Percentiles rank a stretch among this genome's conserved stretches.
phyloP scores from a whole-genome alignment of 1,284 basidiomycete genomes.

The Moniliella sp. region DNA sequence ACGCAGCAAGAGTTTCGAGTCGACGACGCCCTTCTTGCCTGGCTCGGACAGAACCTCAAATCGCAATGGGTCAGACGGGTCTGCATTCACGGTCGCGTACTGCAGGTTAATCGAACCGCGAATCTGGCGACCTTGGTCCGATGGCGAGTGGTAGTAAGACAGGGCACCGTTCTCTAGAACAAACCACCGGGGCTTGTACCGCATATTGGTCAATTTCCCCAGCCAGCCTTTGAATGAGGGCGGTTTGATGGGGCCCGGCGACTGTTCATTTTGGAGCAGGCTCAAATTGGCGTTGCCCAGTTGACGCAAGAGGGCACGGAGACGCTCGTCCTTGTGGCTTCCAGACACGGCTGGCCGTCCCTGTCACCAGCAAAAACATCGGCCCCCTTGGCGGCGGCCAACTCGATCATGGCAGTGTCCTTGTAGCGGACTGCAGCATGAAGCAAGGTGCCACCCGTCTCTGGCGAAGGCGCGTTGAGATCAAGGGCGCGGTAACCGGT shows the following conservation, averaged over 20 bases:
- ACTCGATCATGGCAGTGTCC: slow-evolving; percentile 59
- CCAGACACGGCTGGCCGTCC: slow-evolving; percentile 52
- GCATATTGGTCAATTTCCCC: slow-evolving; percentile 74
- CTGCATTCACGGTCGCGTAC: slow-evolving; percentile 41
- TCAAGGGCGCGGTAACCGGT: slow-evolving; percentile 17
- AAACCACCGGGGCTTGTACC: slow-evolving; percentile 82
- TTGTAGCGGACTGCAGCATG: slow-evolving; percentile 69
- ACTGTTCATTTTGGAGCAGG: slow-evolving; percentile 36
- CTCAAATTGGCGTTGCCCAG: slow-evolving; percentile 33
- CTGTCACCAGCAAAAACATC: slow-evolving; percentile 73
- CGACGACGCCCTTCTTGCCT: slow-evolving; percentile 34
- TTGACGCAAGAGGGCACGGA: slow-evolving; percentile 62
- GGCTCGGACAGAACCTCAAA: slow-evolving; percentile 55
- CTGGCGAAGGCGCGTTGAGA: slow-evolving; percentile 11
- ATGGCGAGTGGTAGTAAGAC: slow-evolving; percentile 58
- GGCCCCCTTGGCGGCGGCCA: slow-evolving; percentile 61
- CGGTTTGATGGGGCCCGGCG: slow-evolving; percentile 21
- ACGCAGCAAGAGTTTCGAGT: slow-evolving; percentile 75
- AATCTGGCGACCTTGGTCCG: slow-evolving; percentile 67
- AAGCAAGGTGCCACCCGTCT: slow-evolving; percentile 49
- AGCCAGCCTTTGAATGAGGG: slow-evolving; percentile 28
- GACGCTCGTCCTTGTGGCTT: slow-evolving; percentile 50
- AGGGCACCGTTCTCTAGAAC: slow-evolving; percentile 66
- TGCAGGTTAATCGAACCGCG: slow-evolving; percentile 75
- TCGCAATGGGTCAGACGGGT: slow-evolving; percentile 44